These are phyloP conservation scores for Paramecium bursaria DNA, from an alignment of 73 alveolate genomes.

Conservation along the genomic window DNA sequence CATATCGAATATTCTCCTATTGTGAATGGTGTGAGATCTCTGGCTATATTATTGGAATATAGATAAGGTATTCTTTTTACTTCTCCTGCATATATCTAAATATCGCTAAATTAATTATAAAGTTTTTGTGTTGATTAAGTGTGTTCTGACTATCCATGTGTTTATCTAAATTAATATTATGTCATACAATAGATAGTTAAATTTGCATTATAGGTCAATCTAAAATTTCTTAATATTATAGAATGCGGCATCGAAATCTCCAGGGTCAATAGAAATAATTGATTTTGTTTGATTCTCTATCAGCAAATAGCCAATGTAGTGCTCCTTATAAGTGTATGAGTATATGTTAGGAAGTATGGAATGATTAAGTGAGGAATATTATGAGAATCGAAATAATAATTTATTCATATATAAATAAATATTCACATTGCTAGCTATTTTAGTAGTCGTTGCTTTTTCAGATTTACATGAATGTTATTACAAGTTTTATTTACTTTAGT, in stretches of 20 bases:
- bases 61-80: neutral
- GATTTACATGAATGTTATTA: too few species aligned
- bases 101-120: constrained; percentile 1
- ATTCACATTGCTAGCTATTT: too few species aligned
- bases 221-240: constrained; percentile 35
- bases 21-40: constrained; percentile 20
- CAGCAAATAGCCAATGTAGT: constrained; percentile 17
- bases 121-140: neutral
- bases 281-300: constrained; percentile 34
- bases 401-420: too few species aligned
- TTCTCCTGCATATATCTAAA: constrained; percentile 1
- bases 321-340: constrained; percentile 40
- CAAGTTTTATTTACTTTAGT: too few species aligned
- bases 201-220: neutral
- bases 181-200: neutral
- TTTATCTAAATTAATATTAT: constrained; percentile 43
- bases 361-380: constrained; percentile 45
- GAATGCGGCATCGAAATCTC: constrained; percentile 31
- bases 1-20: constrained; percentile 49
- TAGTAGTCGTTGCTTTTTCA: too few species aligned
- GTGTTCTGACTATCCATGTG: constrained; percentile 44
- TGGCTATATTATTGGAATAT: neutral
- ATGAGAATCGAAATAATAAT: constrained; percentile 6
- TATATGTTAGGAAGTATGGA: neutral
- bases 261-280: constrained; percentile 49